phyloP scores from a whole-genome alignment of 1,284 basidiomycete genomes.

The Flammula alnicola region DNA sequence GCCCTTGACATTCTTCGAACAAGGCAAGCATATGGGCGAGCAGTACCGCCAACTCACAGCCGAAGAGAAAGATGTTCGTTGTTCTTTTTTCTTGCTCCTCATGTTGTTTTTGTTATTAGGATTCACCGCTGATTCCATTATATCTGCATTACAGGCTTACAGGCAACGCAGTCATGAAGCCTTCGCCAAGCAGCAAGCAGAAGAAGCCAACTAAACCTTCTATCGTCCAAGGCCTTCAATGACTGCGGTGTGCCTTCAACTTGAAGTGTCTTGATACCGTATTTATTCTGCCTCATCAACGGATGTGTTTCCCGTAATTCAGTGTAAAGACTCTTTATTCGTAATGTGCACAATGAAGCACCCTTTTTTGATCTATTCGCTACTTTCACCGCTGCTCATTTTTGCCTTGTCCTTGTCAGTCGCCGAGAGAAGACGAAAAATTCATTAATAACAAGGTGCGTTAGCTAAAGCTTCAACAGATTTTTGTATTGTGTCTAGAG shows the following conservation, averaged over 20 bases:
- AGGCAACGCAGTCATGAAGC: neutral
- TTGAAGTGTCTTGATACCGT: conserved; percentile 2
- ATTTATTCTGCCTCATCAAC: neutral
- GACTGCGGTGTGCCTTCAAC: too few species aligned
- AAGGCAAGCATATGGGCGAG: too few species aligned
- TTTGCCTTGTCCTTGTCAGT: neutral
- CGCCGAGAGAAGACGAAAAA: conserved; percentile 2
- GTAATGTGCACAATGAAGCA: too few species aligned
- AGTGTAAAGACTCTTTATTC: neutral
- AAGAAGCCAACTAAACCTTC: neutral
- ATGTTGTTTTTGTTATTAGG: neutral
- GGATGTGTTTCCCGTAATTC: neutral
- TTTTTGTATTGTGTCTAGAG: conserved; percentile 40
- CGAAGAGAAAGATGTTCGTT: conserved; percentile 12
- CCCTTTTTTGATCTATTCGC: conserved; percentile 1
- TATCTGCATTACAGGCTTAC: neutral
- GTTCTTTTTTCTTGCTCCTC: neutral
- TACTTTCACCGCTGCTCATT: neutral
- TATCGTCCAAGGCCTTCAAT: neutral
- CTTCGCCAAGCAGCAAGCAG: neutral
- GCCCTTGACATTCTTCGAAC: too few species aligned
- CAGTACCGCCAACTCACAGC: neutral
- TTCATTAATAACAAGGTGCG: conserved; percentile 49
- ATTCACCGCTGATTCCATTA: too few species aligned
- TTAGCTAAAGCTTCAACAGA: conserved; percentile 46